Evolutionary conservation across 495 filamentous ascomycete genomes (phyloP), one percentile per base, ranked within the genome.

Genomic region (Oleoguttula mirabilis): DNA sequence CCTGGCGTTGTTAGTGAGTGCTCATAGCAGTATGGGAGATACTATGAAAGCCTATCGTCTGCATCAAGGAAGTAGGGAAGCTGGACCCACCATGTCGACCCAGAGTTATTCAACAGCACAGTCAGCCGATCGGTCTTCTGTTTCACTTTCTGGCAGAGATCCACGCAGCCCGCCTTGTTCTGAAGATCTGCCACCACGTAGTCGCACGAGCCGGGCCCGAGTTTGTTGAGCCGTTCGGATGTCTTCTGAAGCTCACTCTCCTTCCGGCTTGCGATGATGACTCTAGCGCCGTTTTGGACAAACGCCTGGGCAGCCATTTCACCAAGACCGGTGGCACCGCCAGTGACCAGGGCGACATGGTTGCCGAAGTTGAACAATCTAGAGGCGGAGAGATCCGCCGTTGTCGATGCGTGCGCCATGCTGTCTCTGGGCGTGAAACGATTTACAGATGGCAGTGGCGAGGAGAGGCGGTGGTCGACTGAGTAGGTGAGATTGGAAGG

Each of bases 281-380:
- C 58, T 20, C 39, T 43, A 11, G 54, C 54, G 11, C 60, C 55
- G 39, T 63, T 61, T 39, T 63, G 60, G 3, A 63, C 50, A 36
- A 60, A 60, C 4, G 50, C 57, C 42, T 62, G 57, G 14, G 59
- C 57, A 4, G 57, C 57, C 59, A 62, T 62, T 42, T 60, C 57
- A 17, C 59, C 59, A n/a, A 62, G 47, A 1, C 59, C 59, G 1
- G 55, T 60, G 1, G 57, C 57, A 15, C 59, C 59, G 33, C 59
- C 59, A 1, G 59, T 60, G 6, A 62, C 51, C 22, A 62, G 54
- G 25, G 44, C 56, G 41, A 58, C 39, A 52, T 61, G 52, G 23
- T 55, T 36, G 14, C 39, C 42, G 55, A 55, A 59, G 54, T 45
- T 44, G 56, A 61, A 61, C 47, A 61, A 51, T 41, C 20, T 34